Percentiles rank a stretch among this genome's conserved stretches.
phyloP scores from a whole-genome alignment of 345 rosid species.

The Chamaenerion angustifolium region DNA sequence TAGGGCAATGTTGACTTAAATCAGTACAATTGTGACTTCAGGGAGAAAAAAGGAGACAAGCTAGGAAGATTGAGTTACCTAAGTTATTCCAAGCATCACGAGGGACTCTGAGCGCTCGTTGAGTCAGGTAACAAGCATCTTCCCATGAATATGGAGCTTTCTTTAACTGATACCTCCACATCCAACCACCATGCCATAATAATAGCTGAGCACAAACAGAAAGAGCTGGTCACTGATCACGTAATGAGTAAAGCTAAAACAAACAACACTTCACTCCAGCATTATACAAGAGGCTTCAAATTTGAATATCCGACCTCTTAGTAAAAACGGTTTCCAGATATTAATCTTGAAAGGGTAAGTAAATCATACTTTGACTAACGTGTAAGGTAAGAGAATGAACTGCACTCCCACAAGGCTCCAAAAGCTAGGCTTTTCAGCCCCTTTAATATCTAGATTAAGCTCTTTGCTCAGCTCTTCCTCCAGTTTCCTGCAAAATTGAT shows the following conservation, averaged over 20 bases:
- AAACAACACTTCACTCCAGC: no score
- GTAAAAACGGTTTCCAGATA: neutral
- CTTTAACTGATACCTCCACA: constrained; percentile 75
- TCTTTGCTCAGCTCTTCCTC: constrained; percentile 90
- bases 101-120: constrained; percentile 44
- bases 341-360: neutral
- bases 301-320: no score
- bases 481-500: constrained; percentile 35
- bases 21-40: neutral
- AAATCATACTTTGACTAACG: constrained; percentile 51
- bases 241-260: no score
- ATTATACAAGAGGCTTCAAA: no score
- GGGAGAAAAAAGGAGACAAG: no score
- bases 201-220: constrained; percentile 31
- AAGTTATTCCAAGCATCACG: constrained; percentile 59
- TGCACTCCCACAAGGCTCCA: constrained; percentile 74
- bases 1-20: neutral
- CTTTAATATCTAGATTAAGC: constrained; percentile 80
- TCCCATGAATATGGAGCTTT: constrained; percentile 74
- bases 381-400: constrained; percentile 63
- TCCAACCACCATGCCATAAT: constrained; percentile 61
- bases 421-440: constrained; percentile 63
- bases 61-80: constrained; percentile 27
- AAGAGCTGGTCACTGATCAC: neutral
- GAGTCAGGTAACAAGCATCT: constrained; percentile 72